These are phyloP conservation scores for Claviceps maximensis DNA, from an alignment of 2,329 filamentous ascomycete species.

Conservation along the genomic window DNA sequence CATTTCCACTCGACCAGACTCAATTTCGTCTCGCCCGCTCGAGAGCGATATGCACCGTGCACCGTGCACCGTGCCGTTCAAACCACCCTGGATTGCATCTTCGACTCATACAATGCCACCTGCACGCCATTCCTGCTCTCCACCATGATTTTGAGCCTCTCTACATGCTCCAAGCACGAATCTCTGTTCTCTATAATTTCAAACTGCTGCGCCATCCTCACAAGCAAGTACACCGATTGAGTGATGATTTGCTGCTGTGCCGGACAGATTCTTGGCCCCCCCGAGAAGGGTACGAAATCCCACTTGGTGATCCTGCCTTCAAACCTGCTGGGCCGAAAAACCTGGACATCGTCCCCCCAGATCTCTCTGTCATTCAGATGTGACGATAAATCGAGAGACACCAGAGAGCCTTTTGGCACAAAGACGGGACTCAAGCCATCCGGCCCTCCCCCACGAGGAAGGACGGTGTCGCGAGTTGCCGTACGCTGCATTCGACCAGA, in stretches of 20 bases:
- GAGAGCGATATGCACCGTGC: background rate
- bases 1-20: too few species aligned
- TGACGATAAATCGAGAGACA: constrained; percentile 1
- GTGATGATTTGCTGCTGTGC: constrained; percentile 5
- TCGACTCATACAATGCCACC: constrained; percentile 3
- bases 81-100: background rate
- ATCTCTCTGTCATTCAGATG: constrained; percentile 3
- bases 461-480: constrained; percentile 2
- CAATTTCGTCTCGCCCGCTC: background rate
- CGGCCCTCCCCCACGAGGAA: constrained; percentile 1
- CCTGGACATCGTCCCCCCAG: constrained; percentile 1
- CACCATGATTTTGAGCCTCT: constrained; percentile 5
- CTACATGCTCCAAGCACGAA: constrained; percentile 1
- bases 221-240: constrained; percentile 4
- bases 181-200: constrained; percentile 4
- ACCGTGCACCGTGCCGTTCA: background rate
- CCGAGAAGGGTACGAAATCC: constrained; percentile 6
- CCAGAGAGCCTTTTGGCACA: constrained; percentile 1
- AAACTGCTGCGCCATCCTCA: constrained; percentile 3
- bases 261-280: constrained; percentile 6
- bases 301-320: constrained; percentile 2
- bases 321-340: constrained; percentile 5
- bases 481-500: constrained; percentile 3
- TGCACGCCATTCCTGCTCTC: constrained; percentile 5
- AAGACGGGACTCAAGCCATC: constrained; percentile 1